Conservation (phyloP, 352 stramenopile genomes). For the Phytophthora nicotianae region DNA sequence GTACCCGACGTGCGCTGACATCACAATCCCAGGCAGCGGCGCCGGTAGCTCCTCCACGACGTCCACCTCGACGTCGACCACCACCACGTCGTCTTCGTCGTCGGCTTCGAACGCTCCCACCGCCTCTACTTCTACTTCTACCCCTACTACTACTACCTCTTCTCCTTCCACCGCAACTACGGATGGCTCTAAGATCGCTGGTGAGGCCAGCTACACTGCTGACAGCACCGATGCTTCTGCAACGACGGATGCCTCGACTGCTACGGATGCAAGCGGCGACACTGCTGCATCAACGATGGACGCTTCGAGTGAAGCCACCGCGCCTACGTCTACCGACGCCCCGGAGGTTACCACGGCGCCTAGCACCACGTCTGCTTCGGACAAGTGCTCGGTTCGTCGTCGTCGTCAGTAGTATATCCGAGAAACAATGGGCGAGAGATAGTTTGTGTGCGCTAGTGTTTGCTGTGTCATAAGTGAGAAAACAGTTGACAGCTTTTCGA, state of each 20-base stretch:
- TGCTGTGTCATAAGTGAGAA: not conserved
- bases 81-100: constrained; percentile 4
- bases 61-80: not conserved
- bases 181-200: constrained; percentile 19
- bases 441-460: not conserved
- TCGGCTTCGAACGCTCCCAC: constrained; percentile 8
- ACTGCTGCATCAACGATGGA: constrained; percentile 6
- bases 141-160: constrained; percentile 6
- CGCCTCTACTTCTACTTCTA: constrained; percentile 2
- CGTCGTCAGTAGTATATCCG: constrained; percentile 2
- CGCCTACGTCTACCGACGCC: constrained; percentile 1
- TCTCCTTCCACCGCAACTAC: constrained; percentile 13
- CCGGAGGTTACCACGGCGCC: constrained; percentile 11
- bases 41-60: constrained; percentile 2
- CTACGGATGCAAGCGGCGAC: not conserved
- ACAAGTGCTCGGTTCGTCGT: constrained; percentile 25
- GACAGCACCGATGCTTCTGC: constrained; percentile 1
- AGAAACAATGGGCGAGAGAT: not conserved
- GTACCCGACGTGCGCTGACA: constrained; percentile 45
- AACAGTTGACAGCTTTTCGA: not conserved
- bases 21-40: constrained; percentile 36
- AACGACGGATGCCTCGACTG: constrained; percentile 3
- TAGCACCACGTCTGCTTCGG: not conserved
- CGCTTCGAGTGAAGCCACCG: not conserved
- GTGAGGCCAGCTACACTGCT: constrained; percentile 14